These are phyloP conservation scores for Cocos nucifera DNA, from an alignment of 176 grass and related monocot genomes.

Conservation along the genomic window DNA sequence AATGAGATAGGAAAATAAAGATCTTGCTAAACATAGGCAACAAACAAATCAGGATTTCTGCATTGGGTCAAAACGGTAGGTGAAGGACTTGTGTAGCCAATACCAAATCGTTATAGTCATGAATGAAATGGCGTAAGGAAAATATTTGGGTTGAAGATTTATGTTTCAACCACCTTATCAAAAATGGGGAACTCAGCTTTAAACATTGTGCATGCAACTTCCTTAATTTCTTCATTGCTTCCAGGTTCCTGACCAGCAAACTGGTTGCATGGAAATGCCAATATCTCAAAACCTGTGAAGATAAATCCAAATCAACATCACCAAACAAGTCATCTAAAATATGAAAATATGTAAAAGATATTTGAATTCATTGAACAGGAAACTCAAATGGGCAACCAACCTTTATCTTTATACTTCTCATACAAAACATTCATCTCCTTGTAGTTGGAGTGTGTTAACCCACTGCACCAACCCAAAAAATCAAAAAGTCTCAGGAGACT, in stretches of 20 bases:
- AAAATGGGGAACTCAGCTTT: conserved; percentile 20
- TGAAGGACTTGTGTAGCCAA: too few relatives aligned
- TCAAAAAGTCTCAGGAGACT: too few relatives aligned
- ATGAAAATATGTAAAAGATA: too few relatives aligned
- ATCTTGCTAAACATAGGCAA: too few relatives aligned
- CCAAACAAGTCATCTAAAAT: too few relatives aligned
- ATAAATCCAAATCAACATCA: too few relatives aligned
- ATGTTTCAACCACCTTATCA: conserved; percentile 6
- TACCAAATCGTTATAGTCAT: too few relatives aligned
- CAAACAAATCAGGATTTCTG: too few relatives aligned
- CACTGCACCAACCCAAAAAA: neutral
- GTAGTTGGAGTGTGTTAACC: conserved; percentile 20
- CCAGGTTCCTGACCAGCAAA: conserved; percentile 15
- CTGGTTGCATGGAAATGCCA: conserved; percentile 21
- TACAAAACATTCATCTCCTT: conserved; percentile 16
- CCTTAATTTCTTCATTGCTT: conserved; percentile 14
- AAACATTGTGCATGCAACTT: conserved; percentile 1
- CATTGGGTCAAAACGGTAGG: too few relatives aligned
- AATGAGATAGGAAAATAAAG: too few relatives aligned
- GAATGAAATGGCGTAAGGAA: too few relatives aligned
- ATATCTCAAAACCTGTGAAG: conserved; percentile 9
- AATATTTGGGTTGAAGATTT: too few relatives aligned
- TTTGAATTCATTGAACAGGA: neutral
- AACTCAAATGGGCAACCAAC: neutral
- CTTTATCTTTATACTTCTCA: conserved; percentile 15